A percentile compares a stretch with the other conserved stretches of the same genome.
Conservation (phyloP, 2,329 filamentous ascomycete genomes). For the Apiospora marii region DNA sequence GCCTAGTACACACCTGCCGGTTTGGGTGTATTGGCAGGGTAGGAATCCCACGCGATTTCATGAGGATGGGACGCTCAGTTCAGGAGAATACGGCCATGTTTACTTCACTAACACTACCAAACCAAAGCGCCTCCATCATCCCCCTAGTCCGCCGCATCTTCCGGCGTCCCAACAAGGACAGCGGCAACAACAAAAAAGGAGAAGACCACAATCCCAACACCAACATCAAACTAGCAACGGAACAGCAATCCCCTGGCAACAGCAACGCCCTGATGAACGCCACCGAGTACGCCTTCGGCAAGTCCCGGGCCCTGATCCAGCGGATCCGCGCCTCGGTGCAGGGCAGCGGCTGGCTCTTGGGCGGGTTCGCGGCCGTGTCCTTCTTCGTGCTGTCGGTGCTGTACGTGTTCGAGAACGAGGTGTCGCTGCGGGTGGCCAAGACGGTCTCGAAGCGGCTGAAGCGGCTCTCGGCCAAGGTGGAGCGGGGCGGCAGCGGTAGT, state of each 20-base stretch:
- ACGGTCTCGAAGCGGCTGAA: slow-evolving; percentile 60
- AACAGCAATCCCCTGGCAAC: not conserved
- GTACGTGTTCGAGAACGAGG: slow-evolving; percentile 67
- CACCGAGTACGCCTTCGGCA: slow-evolving; percentile 65
- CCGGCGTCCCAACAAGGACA: slow-evolving; percentile 48
- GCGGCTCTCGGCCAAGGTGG: slow-evolving; percentile 55
- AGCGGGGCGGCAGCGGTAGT: slow-evolving; percentile 44
- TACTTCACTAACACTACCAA: not conserved
- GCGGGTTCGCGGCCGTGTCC: slow-evolving; percentile 55
- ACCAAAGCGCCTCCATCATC: slow-evolving; percentile 56
- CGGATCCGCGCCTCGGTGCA: slow-evolving; percentile 57
- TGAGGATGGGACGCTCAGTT: too few species aligned
- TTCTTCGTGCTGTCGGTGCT: slow-evolving; percentile 65
- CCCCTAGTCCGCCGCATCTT: slow-evolving; percentile 61
- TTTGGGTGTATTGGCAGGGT: too few species aligned
- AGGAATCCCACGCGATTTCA: not conserved
- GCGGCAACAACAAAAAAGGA: not conserved
- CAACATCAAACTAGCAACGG: not conserved
- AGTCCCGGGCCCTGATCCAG: slow-evolving; percentile 57
- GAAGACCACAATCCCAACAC: not conserved
- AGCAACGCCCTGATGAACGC: slow-evolving; percentile 46
- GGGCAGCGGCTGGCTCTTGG: slow-evolving; percentile 44
- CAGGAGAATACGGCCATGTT: too few species aligned
- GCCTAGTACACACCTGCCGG: too few species aligned
- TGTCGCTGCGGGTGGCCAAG: slow-evolving; percentile 61